Conservation (phyloP, 1,284 basidiomycete species). For the Ceratobasidium theobromae region DNA sequence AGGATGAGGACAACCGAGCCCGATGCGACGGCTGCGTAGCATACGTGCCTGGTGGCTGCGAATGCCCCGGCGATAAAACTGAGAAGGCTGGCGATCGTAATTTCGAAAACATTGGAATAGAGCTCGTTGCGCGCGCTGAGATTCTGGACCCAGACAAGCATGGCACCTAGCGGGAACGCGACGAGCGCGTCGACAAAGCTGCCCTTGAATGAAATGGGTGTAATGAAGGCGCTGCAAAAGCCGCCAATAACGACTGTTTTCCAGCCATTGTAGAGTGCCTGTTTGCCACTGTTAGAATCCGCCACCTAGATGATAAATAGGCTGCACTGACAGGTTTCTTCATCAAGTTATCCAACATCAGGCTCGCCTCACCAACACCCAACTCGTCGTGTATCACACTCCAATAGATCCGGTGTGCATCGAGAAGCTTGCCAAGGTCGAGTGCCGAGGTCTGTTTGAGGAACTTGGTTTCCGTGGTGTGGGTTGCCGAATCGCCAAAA, state of each 20-base stretch:
- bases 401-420: conserved; percentile 81
- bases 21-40: conserved; percentile 84
- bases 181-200: conserved; percentile 80
- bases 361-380: conserved; percentile 76
- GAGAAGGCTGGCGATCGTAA: conserved; percentile 75
- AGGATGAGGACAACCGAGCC: conserved; percentile 85
- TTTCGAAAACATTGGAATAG: conserved; percentile 73
- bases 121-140: conserved; percentile 77
- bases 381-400: conserved; percentile 85
- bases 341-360: conserved; percentile 78
- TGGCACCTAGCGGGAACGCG: conserved; percentile 75
- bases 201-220: conserved; percentile 68
- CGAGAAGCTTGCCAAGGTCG: conserved; percentile 75
- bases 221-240: conserved; percentile 80
- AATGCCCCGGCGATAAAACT: conserved; percentile 82
- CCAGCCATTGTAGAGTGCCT: conserved; percentile 63
- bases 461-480: conserved; percentile 84
- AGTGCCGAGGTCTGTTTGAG: conserved; percentile 75
- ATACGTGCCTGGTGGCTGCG: conserved; percentile 70
- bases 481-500: conserved; percentile 80
- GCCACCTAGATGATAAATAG: conserved; percentile 35
- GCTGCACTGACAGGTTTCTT: conserved; percentile 41
- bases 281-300: conserved; percentile 31
- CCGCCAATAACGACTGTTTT: conserved; percentile 76
- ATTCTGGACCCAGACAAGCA: conserved; percentile 76